Conservation (phyloP, 2,329 filamentous ascomycete genomes). For the Microsporum ferrugineum region DNA sequence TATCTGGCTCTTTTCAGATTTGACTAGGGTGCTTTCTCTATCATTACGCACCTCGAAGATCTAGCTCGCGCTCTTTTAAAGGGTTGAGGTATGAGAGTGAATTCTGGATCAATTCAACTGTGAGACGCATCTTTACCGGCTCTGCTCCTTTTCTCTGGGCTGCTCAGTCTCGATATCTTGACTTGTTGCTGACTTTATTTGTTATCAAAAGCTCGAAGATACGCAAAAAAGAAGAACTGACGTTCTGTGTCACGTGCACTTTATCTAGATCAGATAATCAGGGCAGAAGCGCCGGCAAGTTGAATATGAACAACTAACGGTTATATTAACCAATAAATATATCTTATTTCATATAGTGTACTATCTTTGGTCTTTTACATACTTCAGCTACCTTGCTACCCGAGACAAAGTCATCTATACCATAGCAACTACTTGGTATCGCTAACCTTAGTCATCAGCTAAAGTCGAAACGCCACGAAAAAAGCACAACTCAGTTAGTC, state of each 20-base stretch:
- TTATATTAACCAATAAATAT: too few species aligned
- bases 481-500: background rate
- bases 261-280: background rate
- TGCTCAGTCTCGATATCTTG: background rate
- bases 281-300: too few species aligned
- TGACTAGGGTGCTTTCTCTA: conserved; percentile 13
- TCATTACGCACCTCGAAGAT: conserved; percentile 83
- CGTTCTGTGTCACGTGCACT: background rate
- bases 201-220: background rate
- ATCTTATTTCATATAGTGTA: too few species aligned
- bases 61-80: conserved; percentile 95
- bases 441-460: background rate
- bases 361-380: too few species aligned
- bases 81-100: conserved; percentile 98
- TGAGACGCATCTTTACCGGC: conserved; percentile 64
- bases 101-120: conserved; percentile 82
- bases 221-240: background rate
- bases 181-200: background rate
- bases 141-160: background rate
- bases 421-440: too few species aligned
- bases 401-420: too few species aligned
- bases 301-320: too few species aligned
- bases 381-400: too few species aligned
- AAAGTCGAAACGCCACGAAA: background rate
- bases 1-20: conserved; percentile 81